Conservation (phyloP, 495 filamentous ascomycete genomes). For the Hyaloscypha finlandica region DNA sequence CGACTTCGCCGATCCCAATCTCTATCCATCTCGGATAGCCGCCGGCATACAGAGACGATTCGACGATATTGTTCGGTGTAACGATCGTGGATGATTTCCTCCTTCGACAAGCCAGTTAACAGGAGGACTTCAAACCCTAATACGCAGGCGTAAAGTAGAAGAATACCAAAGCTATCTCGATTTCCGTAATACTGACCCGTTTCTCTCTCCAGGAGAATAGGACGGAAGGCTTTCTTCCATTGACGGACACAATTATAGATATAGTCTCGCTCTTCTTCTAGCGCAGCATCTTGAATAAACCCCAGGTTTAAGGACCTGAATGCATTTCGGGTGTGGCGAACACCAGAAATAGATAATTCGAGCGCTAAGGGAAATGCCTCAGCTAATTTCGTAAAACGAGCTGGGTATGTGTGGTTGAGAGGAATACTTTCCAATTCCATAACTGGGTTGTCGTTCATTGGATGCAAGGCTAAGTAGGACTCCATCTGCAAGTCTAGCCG, state of each 20-base stretch:
- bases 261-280: not conserved
- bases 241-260: not conserved
- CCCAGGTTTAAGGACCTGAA: not conserved
- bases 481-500: not conserved
- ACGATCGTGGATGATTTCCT: not conserved
- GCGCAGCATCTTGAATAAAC: not conserved
- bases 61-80: not conserved
- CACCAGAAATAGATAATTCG: not conserved
- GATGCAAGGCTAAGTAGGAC: conserved; percentile 1
- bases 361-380: not conserved
- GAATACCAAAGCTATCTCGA: not conserved
- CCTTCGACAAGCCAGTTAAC: not conserved
- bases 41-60: not conserved
- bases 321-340: not conserved
- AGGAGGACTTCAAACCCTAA: not conserved
- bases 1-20: not conserved
- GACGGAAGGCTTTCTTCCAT: conserved; percentile 5
- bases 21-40: not conserved
- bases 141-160: not conserved
- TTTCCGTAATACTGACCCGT: not conserved
- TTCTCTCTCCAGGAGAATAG: not conserved
- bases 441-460: not conserved
- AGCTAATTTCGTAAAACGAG: not conserved
- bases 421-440: not conserved
- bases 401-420: not conserved